phyloP scores from a whole-genome alignment of 2,329 filamentous ascomycete genomes.

The Metarhizium sp. region DNA sequence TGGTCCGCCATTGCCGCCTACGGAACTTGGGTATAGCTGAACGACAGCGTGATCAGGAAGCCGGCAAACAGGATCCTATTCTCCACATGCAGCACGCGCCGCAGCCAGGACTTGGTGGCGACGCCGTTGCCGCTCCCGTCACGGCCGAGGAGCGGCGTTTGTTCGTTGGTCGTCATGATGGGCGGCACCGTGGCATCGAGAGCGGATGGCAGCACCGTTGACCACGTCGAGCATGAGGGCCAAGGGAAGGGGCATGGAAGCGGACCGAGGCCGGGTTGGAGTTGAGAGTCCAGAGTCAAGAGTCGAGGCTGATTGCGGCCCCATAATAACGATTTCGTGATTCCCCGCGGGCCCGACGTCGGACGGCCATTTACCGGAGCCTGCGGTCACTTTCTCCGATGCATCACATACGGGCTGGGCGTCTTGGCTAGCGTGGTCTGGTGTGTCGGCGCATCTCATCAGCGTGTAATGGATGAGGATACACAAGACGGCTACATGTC shows the following conservation, averaged over 20 bases:
- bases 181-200: background rate
- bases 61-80: slow-evolving; percentile 46
- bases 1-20: slow-evolving; percentile 18
- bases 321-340: background rate
- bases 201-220: background rate
- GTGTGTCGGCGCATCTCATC: too few relatives aligned
- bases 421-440: too few relatives aligned
- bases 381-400: too few relatives aligned
- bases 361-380: background rate
- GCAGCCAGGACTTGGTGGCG: background rate
- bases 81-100: slow-evolving; percentile 19
- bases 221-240: background rate
- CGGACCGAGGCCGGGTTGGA: background rate
- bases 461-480: too few relatives aligned
- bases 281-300: too few relatives aligned
- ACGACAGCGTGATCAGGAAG: slow-evolving; percentile 47
- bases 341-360: background rate
- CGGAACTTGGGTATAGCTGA: slow-evolving; percentile 41
- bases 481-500: too few relatives aligned
- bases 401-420: too few relatives aligned
- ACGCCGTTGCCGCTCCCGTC: background rate
- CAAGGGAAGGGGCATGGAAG: background rate
- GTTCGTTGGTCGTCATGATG: slow-evolving; percentile 1
- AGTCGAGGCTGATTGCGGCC: background rate
- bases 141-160: background rate